Conservation (phyloP, 176 grass and related monocot genomes). For the Stipa capillata region DNA sequence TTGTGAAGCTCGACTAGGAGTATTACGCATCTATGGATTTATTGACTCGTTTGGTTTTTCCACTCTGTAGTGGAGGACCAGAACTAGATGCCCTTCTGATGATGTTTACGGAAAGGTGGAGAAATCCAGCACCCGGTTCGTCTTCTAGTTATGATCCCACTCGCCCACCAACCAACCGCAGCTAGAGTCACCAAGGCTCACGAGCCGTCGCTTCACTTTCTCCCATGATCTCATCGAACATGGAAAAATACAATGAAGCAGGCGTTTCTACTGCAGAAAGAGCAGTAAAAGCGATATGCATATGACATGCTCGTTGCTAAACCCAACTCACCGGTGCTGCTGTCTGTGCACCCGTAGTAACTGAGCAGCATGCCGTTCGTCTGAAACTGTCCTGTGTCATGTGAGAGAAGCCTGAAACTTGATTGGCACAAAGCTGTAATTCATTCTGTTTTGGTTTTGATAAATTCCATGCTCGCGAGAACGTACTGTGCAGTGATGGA, state of each 20-base stretch:
- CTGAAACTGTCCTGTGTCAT: neutral
- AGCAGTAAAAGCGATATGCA: neutral
- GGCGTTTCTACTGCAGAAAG: neutral
- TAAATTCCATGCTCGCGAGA: neutral
- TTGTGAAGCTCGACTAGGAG: neutral
- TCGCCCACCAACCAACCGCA: neutral
- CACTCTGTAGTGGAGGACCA: neutral
- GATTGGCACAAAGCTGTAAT: neutral
- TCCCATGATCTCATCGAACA: neutral
- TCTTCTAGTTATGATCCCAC: conserved; percentile 8
- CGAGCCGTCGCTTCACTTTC: neutral
- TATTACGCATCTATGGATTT: conserved; percentile 10
- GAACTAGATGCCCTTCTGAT: neutral
- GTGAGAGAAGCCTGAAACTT: neutral
- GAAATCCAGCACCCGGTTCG: conserved; percentile 18
- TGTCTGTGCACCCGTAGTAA: neutral
- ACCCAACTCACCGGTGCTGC: neutral
- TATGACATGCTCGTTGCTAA: no score
- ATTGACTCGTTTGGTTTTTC: neutral
- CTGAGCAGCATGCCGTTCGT: neutral
- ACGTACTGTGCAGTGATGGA: neutral
- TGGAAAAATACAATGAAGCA: conserved; percentile 20
- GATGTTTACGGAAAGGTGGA: neutral
- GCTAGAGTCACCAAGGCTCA: neutral
- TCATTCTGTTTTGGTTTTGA: neutral